Percentiles rank a stretch among this genome's conserved stretches.
phyloP scores from a whole-genome alignment of 2,329 filamentous ascomycete species.

The Cercospora sesami region DNA sequence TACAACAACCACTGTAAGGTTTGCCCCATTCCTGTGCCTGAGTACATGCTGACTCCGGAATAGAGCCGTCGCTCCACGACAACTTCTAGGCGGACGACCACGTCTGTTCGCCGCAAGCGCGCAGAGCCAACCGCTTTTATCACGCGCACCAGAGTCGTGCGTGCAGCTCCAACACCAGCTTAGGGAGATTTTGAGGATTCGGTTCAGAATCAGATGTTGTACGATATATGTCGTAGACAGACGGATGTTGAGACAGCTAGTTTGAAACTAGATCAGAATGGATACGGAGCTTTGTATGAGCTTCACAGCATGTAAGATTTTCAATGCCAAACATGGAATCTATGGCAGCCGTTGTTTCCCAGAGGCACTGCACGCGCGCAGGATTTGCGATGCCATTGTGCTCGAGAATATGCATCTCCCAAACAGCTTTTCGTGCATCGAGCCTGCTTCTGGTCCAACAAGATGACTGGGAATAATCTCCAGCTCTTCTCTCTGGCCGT shows the following conservation, averaged over 20 bases:
- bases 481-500: not conserved
- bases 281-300: not conserved
- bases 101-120: slow-evolving; percentile 7
- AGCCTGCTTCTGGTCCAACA: not conserved
- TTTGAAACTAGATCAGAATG: not conserved
- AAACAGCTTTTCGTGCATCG: not conserved
- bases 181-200: not conserved
- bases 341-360: not conserved
- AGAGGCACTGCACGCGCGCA: not conserved
- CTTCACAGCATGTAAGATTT: not conserved
- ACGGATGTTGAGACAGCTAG: not conserved
- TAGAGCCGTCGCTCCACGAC: not conserved
- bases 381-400: not conserved
- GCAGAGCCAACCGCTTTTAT: slow-evolving; percentile 5
- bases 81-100: slow-evolving; percentile 19
- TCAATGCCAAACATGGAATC: not conserved
- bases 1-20: not conserved
- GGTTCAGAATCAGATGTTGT: not conserved
- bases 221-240: not conserved
- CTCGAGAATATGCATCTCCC: not conserved
- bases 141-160: not conserved
- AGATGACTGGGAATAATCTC: not conserved
- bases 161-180: slow-evolving; percentile 3
- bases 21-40: not conserved
- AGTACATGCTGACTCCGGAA: not conserved